Evolutionary conservation across 2,329 filamentous ascomycete genomes (phyloP), one percentile per base, ranked within the genome.

Genomic region (Magnaporthales sp.): DNA sequence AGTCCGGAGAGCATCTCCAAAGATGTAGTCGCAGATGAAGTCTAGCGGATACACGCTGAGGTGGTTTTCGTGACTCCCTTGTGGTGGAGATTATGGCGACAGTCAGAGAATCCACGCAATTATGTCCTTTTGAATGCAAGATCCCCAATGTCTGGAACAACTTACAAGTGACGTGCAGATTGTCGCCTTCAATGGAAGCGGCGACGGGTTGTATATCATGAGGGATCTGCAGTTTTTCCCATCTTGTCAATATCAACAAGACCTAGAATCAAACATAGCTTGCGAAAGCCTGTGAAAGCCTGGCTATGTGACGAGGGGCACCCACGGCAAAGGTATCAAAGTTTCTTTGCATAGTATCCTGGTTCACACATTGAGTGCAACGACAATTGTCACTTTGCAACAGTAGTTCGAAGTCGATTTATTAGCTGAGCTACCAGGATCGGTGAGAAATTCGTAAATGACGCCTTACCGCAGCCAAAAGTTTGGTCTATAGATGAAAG

Each of bases 11-110:
- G 73, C 68, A 67, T 77, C 70, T 31, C 74, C 70, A 62, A 74
- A 71, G 22, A 78, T 72, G 72, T 87, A 82, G 65, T 76, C 76
- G 67, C 80, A 71, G 67, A 91, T 79, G 80, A 90, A 91, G 3
- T 82, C 76, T 82, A 84, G 89, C 0, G 81, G 74, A 73, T 93
- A 96, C 27, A 80, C 76, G 76, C 91, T 93, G 61, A 80, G 73
- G 75, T 96, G 93, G 1, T 81, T 81, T 73, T 91, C 89, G 68
- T 82, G 80, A 66, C 83, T 83, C 89, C 89, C 89, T 91, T 29
- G 67, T 31, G 7, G 63, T 24, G 24, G 29, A 26, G 38, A 51
- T 51, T 51, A 8, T 51, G 38, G 9, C 19, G 2, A 51, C 15
- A 51, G 38, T 51, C 38, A 51, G 51, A 24, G 31, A n/a, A 10